Conservation (phyloP, 2,329 filamentous ascomycete species). For the Ophiosphaerella korrae region DNA sequence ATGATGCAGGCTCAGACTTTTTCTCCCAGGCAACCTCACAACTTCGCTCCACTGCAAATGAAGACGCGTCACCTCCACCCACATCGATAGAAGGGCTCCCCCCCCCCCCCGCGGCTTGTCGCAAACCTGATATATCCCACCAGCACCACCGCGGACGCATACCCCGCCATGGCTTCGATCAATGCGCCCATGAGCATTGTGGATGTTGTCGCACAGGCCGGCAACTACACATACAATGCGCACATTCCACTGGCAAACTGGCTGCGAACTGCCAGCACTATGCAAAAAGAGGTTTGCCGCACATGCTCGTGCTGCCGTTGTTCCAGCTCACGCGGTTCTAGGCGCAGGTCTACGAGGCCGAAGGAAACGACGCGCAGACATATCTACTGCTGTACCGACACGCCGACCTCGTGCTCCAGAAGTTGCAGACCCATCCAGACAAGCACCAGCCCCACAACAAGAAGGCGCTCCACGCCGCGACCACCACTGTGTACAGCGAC, state of each 20-base stretch:
- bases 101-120: conserved; percentile 1
- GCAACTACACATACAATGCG: conserved; percentile 80
- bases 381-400: conserved; percentile 93
- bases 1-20: conserved; percentile 14
- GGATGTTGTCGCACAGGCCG: conserved; percentile 76
- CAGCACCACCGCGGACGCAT: background rate
- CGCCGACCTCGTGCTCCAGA: conserved; percentile 79
- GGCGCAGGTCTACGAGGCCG: conserved; percentile 82
- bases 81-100: conserved; percentile 25
- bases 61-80: conserved; percentile 30
- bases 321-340: conserved; percentile 48
- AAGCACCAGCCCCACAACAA: conserved; percentile 67
- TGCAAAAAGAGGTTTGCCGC: conserved; percentile 75
- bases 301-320: background rate
- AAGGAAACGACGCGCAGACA: conserved; percentile 84
- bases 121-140: background rate
- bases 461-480: conserved; percentile 59
- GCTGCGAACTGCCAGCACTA: conserved; percentile 77
- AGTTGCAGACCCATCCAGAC: conserved; percentile 77
- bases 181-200: conserved; percentile 70
- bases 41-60: conserved; percentile 30
- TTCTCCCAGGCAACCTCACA: conserved; percentile 20
- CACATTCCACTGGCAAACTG: conserved; percentile 79
- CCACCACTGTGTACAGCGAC: conserved; percentile 66
- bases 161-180: conserved; percentile 34